Evolutionary conservation across 2,329 filamentous ascomycete genomes (phyloP), one percentile per base, ranked within the genome.

Genomic region (Nannizzia gypsea): DNA sequence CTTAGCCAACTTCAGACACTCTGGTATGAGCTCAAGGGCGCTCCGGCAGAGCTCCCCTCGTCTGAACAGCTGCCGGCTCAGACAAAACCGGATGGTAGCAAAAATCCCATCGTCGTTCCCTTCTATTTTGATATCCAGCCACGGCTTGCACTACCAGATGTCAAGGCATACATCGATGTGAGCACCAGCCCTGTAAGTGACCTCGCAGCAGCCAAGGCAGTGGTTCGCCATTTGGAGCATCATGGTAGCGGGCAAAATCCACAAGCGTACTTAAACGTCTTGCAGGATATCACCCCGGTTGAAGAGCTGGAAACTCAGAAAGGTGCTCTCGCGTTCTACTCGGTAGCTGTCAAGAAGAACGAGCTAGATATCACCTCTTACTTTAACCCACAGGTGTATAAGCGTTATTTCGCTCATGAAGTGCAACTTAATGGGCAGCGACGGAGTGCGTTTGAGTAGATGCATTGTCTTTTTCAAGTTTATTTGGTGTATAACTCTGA

Each of bases 71-170:
- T 34, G n/a, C 36, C 52, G 1, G 9, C 26, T 36, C 11, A 17
- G 6, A 28, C n/a, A 22, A 55, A 17, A 11, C n/a, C n/a, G 3
- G 22, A 40, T 20, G 17, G 52, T 15, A 24, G 9, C 26, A 26
- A 11, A 9, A 56, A 56, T n/a, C 24, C 22, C 4, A 56, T 24
- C 22, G 52, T 24, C 1, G 52, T 56, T 9, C 17, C 52, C 31
- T 56, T 56, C 52, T 56, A 34, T 28, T 56, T 56, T 26, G 52
- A 34, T 26, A 36, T 56, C 36, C 52, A 56, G 4, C 52, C 52
- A 15, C 24, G 26, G 20, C 26, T 31, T n/a, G n/a, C 28, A 5
- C 13, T 56, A 4, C 52, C 22, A 9, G 22, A 56, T 8, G 52
- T 56, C 3, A 56, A 56, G 36, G 11, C 26, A 24, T 26, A 56